These are phyloP conservation scores for Acrocalymma vagum DNA, from an alignment of 2,329 filamentous ascomycete species.

Conservation along the genomic window DNA sequence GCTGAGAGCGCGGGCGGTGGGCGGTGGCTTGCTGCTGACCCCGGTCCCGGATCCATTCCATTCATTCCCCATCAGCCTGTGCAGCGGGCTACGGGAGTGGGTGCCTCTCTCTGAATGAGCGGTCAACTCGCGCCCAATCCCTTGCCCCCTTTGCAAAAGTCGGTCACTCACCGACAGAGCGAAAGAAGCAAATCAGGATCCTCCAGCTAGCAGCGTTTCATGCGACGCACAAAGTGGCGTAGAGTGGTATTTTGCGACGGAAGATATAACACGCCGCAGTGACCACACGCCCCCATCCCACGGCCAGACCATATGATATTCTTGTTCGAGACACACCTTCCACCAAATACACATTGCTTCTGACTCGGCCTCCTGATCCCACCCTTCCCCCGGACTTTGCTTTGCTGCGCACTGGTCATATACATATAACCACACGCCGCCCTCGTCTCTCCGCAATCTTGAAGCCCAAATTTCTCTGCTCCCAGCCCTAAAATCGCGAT, in stretches of 20 bases:
- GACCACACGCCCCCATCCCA: conserved; percentile 38
- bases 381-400: conserved; percentile 12
- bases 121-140: conserved; percentile 36
- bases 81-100: conserved; percentile 28
- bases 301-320: conserved; percentile 41
- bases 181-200: conserved; percentile 39
- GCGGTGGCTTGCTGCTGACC: no score
- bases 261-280: conserved; percentile 41
- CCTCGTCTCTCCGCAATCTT: conserved; percentile 14
- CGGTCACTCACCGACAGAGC: conserved; percentile 41
- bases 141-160: conserved; percentile 26
- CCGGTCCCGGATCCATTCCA: no score
- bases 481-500: no score
- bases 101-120: conserved; percentile 30
- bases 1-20: no score
- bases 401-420: conserved; percentile 17
- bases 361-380: conserved; percentile 45
- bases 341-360: conserved; percentile 33
- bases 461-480: conserved; percentile 16
- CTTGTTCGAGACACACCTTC: conserved; percentile 34
- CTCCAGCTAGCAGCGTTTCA: conserved; percentile 33
- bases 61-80: no score
- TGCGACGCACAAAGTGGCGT: conserved; percentile 33
- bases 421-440: no score
- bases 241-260: conserved; percentile 27